Evolutionary conservation across 805 yeast genomes (phyloP).

Genomic region (Candida taoyuanica): DNA sequence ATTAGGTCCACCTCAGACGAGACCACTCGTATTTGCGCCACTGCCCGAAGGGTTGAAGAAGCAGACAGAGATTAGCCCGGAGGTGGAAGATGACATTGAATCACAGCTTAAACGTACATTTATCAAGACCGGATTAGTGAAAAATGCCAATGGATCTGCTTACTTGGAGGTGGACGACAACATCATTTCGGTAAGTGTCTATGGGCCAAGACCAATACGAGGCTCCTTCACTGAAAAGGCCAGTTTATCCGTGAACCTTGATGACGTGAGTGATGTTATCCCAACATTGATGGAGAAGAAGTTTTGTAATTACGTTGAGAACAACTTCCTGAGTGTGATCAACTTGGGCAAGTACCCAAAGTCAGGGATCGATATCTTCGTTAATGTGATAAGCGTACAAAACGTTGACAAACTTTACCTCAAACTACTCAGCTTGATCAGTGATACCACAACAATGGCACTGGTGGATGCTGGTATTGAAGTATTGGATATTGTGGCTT

Average conservation of each 20-base stretch:
- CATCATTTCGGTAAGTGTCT: constrained; percentile 56
- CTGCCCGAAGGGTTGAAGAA: constrained; percentile 16
- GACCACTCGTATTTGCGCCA: constrained; percentile 40
- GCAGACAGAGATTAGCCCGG: constrained; percentile 10
- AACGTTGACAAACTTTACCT: constrained; percentile 29
- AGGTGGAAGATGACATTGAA: constrained; percentile 27
- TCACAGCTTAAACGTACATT: constrained; percentile 36
- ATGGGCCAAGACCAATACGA: constrained; percentile 85
- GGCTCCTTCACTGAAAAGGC: constrained; percentile 69
- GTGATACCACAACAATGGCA: constrained; percentile 57
- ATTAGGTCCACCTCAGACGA: constrained; percentile 73
- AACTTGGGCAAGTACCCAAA: constrained; percentile 76
- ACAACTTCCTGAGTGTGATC: constrained; percentile 34
- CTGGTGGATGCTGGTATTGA: constrained; percentile 84
- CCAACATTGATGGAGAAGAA: constrained; percentile 37
- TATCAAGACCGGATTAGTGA: constrained; percentile 58
- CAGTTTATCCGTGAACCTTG: constrained; percentile 49
- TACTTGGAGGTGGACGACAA: constrained; percentile 58
- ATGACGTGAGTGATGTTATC: constrained; percentile 30
- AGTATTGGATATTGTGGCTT: constrained; percentile 67
- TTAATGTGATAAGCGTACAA: constrained; percentile 52
- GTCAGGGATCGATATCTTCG: constrained; percentile 75
- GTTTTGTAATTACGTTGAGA: constrained; percentile 37
- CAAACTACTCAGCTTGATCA: constrained; percentile 34
- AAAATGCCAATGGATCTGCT: constrained; percentile 79